phyloP scores from a whole-genome alignment of 2,329 filamentous ascomycete genomes.

The Pseudogymnoascus sp. region DNA sequence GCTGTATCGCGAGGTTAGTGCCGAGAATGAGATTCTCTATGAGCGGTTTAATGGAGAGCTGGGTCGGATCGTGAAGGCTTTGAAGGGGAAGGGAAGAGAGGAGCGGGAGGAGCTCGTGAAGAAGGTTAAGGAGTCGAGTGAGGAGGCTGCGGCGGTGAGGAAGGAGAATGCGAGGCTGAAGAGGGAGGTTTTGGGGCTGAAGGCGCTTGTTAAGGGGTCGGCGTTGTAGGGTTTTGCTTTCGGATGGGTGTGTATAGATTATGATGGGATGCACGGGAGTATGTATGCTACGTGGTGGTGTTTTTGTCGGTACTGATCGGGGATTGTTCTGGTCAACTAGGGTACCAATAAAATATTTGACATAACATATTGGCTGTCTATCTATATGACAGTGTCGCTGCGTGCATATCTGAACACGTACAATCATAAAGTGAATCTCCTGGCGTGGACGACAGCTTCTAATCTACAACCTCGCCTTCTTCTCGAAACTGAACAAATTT shows the following conservation, averaged over 20 bases:
- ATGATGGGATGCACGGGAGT: constrained; percentile 2
- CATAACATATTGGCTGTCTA: background rate
- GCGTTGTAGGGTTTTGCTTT: background rate
- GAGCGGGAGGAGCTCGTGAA: constrained; percentile 70
- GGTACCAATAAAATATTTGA: background rate
- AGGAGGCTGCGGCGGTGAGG: constrained; percentile 68
- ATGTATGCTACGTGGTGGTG: constrained; percentile 1
- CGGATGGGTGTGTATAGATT: constrained; percentile 1
- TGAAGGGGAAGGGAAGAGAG: constrained; percentile 63
- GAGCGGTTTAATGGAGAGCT: constrained; percentile 89
- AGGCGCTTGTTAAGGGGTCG: constrained; percentile 11
- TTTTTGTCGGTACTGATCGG: background rate
- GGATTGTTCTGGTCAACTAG: constrained; percentile 2
- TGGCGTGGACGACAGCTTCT: background rate
- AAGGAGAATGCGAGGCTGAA: constrained; percentile 80
- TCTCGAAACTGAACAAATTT: constrained; percentile 32
- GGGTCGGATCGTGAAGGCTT: constrained; percentile 68
- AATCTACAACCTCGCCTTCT: constrained; percentile 16
- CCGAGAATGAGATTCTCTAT: constrained; percentile 89
- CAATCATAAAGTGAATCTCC: background rate
- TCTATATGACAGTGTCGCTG: background rate
- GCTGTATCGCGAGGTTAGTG: constrained; percentile 76
- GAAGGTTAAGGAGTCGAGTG: constrained; percentile 63
- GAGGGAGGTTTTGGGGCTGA: constrained; percentile 58
- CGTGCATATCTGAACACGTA: background rate